A percentile compares a stretch with the other conserved stretches of the same genome.
Evolutionary conservation across 2,329 filamentous ascomycete genomes (phyloP).

Genomic region (Monilinia fructicola): DNA sequence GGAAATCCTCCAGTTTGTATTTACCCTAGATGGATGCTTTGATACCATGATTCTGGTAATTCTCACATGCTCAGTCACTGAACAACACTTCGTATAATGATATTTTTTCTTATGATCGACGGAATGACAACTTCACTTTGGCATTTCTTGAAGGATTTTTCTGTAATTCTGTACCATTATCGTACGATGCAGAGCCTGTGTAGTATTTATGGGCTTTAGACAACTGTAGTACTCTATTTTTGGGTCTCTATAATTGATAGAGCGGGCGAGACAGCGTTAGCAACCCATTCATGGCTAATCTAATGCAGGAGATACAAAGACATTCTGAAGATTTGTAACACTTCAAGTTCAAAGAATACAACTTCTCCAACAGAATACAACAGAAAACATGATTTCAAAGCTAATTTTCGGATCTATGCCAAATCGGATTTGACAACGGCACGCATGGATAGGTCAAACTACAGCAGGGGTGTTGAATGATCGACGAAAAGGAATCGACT

Average conservation of each 20-base stretch:
- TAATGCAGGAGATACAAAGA: background rate
- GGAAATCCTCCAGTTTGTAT: background rate
- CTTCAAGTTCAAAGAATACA: background rate
- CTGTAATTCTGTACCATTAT: slow-evolving; percentile 13
- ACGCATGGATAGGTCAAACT: background rate
- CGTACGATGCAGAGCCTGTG: background rate
- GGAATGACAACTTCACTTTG: background rate
- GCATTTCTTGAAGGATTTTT: background rate
- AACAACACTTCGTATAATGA: background rate
- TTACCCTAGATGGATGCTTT: background rate
- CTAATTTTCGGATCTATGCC: background rate
- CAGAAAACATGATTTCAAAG: background rate
- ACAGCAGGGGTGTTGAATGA: background rate
- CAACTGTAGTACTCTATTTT: slow-evolving; percentile 11
- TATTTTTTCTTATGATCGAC: background rate
- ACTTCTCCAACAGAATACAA: background rate
- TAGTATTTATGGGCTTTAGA: background rate
- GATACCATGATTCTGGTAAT: background rate
- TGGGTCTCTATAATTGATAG: background rate
- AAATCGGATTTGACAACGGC: background rate
- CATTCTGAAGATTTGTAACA: background rate
- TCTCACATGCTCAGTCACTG: background rate
- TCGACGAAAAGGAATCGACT: slow-evolving; percentile 3
- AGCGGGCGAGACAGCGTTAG: background rate
- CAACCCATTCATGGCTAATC: background rate